These are phyloP conservation scores for Yamadazyma nakazawae DNA, from an alignment of 805 yeast species.

Conservation along the genomic window DNA sequence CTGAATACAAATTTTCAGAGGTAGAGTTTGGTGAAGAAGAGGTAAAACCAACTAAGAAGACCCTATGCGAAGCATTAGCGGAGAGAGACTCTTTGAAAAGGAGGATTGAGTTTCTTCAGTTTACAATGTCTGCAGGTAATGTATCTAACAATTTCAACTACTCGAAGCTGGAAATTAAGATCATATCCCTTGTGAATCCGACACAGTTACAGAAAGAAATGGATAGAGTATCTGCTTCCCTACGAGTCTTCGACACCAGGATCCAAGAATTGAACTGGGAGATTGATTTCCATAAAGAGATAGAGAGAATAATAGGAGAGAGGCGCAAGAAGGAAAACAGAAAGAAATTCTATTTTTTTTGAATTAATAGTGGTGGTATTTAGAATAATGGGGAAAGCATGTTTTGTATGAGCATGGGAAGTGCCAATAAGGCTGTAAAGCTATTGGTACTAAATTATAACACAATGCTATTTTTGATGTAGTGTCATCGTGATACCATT, in stretches of 20 bases:
- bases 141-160: conserved; percentile 9
- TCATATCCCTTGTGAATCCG: conserved; percentile 4
- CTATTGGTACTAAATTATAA: not conserved
- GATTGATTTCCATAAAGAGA: conserved; percentile 11
- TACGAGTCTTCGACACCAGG: conserved; percentile 11
- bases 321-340: conserved; percentile 2
- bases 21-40: not conserved
- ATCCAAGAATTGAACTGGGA: conserved; percentile 15
- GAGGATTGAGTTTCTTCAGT: conserved; percentile 5
- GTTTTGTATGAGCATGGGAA: not conserved
- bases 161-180: conserved; percentile 11
- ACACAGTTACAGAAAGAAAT: conserved; percentile 1
- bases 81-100: conserved; percentile 14
- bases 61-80: conserved; percentile 13
- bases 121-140: conserved; percentile 4
- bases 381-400: not conserved
- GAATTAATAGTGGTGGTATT: not conserved
- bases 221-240: conserved; percentile 4
- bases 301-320: conserved; percentile 1
- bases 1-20: not conserved
- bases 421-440: not conserved
- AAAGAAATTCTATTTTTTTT: conserved; percentile 6
- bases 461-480: not conserved
- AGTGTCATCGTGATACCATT: not conserved
- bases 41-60: conserved; percentile 4